phyloP scores from a whole-genome alignment of 1,284 basidiomycete genomes.

The Moesziomyces antarcticus region DNA sequence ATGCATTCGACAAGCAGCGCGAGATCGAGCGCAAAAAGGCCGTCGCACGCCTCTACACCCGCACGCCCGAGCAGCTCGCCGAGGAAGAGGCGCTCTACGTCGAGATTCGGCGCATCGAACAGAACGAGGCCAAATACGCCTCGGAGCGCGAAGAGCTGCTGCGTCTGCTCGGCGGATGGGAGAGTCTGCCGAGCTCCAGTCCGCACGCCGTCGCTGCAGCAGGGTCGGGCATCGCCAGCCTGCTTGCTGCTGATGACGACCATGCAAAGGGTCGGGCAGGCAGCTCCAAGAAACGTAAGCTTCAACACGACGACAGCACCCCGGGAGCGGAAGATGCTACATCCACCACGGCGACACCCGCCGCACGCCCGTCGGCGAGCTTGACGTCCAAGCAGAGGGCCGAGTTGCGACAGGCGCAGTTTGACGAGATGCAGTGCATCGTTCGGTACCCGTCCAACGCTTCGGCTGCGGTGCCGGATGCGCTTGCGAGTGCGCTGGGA shows the following conservation, averaged over 20 bases:
- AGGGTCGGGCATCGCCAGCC: conserved; percentile 57
- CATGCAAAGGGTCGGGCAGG: conserved; percentile 22
- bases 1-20: conserved; percentile 75
- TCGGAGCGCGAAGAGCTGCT: conserved; percentile 90
- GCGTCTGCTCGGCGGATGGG: conserved; percentile 74
- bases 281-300: conserved; percentile 45
- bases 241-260: conserved; percentile 29
- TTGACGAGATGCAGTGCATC: conserved; percentile 64
- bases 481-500: not conserved
- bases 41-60: conserved; percentile 82
- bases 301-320: conserved; percentile 40
- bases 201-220: conserved; percentile 58
- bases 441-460: conserved; percentile 52
- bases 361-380: conserved; percentile 18
- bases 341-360: conserved; percentile 9
- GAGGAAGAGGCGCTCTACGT: conserved; percentile 97
- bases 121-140: conserved; percentile 87
- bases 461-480: conserved; percentile 1
- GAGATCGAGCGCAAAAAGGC: conserved; percentile 91
- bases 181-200: conserved; percentile 57
- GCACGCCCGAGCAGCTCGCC: conserved; percentile 86
- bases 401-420: conserved; percentile 59
- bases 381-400: conserved; percentile 52
- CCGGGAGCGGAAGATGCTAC: conserved; percentile 29
- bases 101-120: conserved; percentile 92